Evolutionary conservation across 2,329 filamentous ascomycete species (phyloP).

Genomic region (Endothia cerciana): DNA sequence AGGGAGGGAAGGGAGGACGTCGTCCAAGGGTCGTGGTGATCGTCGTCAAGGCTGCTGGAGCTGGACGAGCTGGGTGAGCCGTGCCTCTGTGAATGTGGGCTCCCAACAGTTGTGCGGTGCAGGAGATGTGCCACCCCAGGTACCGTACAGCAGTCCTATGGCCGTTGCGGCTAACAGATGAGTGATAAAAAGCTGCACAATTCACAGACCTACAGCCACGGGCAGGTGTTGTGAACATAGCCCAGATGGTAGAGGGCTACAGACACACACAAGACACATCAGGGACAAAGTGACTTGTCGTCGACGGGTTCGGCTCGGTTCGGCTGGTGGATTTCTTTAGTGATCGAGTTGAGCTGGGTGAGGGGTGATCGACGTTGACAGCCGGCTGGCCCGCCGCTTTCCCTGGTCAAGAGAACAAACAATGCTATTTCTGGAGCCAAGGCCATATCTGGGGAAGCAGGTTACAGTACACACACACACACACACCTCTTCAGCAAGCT

Average conservation of each 20-base stretch:
- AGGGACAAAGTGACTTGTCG: neutral
- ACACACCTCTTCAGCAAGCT: neutral
- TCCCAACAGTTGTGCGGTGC: neutral
- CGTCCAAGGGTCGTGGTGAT: neutral
- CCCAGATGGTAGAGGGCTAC: neutral
- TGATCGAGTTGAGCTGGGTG: too few species aligned
- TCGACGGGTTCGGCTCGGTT: constrained; percentile 1
- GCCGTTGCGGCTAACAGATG: neutral
- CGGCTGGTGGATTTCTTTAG: neutral
- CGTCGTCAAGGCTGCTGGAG: neutral
- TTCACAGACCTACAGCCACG: neutral
- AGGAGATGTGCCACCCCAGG: neutral
- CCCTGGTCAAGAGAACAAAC: neutral
- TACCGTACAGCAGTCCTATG: neutral
- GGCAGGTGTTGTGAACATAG: neutral
- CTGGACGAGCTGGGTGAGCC: neutral
- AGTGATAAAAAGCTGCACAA: neutral
- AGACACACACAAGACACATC: too few species aligned
- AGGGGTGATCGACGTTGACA: constrained; percentile 13
- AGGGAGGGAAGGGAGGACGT: constrained; percentile 11
- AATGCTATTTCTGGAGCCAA: constrained; percentile 14
- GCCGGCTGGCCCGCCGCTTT: neutral
- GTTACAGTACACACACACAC: neutral
- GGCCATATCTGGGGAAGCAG: constrained; percentile 10
- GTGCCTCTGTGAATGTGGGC: neutral